phyloP scores from a whole-genome alignment of 768 basidiomycete species.

The Lactifluus volemus region DNA sequence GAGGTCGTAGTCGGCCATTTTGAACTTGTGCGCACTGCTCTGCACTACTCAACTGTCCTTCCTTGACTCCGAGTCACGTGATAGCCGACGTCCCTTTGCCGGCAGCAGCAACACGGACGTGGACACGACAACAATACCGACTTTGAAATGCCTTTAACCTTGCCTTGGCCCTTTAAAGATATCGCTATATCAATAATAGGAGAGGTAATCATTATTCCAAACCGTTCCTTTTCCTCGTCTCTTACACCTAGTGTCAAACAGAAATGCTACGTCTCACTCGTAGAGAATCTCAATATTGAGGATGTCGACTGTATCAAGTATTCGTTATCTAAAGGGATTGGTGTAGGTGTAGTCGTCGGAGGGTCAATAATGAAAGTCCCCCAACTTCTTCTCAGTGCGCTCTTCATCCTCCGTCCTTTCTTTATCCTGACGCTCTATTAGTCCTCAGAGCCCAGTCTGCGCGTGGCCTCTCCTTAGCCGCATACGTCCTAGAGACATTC shows the following conservation, averaged over 20 bases:
- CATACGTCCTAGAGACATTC: conserved; percentile 85
- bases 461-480: conserved; percentile 76
- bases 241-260: conserved; percentile 25
- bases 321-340: conserved; percentile 84
- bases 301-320: conserved; percentile 86
- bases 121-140: background rate
- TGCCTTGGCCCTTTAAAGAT: conserved; percentile 81
- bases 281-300: conserved; percentile 72
- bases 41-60: too few relatives aligned
- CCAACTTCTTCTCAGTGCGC: conserved; percentile 78
- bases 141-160: conserved; percentile 54
- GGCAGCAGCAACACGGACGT: too few relatives aligned
- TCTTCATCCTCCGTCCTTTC: background rate
- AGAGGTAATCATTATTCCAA: conserved; percentile 38
- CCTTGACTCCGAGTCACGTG: too few relatives aligned
- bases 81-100: background rate
- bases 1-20: conserved; percentile 86
- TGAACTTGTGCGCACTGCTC: conserved; percentile 3
- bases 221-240: background rate
- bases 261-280: conserved; percentile 87
- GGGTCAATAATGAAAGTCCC: conserved; percentile 96
- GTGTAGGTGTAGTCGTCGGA: conserved; percentile 85
- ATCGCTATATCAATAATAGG: conserved; percentile 78
- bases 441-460: conserved; percentile 71
- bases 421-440: conserved; percentile 25